Evolutionary conservation across 1,284 basidiomycete species (phyloP).

Genomic region (Ustilago shanxiensis): DNA sequence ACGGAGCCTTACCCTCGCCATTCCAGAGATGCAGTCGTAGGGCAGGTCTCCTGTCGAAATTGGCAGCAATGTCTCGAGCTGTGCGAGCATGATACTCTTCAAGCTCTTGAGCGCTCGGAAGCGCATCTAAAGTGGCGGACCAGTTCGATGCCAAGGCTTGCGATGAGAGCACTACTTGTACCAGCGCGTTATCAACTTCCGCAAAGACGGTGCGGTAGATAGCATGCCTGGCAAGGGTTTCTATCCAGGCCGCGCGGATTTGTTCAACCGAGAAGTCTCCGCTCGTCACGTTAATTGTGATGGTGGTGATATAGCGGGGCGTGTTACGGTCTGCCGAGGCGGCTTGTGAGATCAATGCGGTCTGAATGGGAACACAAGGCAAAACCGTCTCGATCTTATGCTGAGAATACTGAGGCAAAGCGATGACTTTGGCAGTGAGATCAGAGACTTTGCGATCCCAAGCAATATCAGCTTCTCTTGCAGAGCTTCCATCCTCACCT

Average conservation of each 20-base stretch:
- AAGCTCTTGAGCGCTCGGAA: constrained; percentile 10
- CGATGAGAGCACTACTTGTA: constrained; percentile 47
- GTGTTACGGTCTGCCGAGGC: constrained; percentile 20
- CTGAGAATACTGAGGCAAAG: constrained; percentile 14
- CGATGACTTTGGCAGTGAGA: constrained; percentile 20
- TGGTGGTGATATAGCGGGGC: constrained; percentile 58
- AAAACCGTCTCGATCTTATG: constrained; percentile 16
- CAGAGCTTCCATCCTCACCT: not conserved
- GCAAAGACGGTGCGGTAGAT: constrained; percentile 64
- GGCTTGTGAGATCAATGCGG: constrained; percentile 55
- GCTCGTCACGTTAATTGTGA: constrained; percentile 25
- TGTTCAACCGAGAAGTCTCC: constrained; percentile 10
- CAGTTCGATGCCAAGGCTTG: constrained; percentile 18
- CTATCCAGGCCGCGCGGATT: constrained; percentile 40
- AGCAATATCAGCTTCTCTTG: not conserved
- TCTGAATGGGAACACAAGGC: constrained; percentile 63
- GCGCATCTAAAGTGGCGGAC: constrained; percentile 3
- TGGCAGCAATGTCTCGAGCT: constrained; percentile 39
- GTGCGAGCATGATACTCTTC: constrained; percentile 23
- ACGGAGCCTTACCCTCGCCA: constrained; percentile 8
- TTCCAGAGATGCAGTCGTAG: constrained; percentile 50
- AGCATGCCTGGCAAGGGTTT: constrained; percentile 30
- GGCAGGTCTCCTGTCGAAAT: constrained; percentile 33
- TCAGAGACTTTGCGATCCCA: constrained; percentile 21
- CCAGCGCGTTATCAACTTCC: constrained; percentile 27